Evolutionary conservation across 2,329 filamentous ascomycete genomes (phyloP).

Genomic region (Xylariaceae sp.): DNA sequence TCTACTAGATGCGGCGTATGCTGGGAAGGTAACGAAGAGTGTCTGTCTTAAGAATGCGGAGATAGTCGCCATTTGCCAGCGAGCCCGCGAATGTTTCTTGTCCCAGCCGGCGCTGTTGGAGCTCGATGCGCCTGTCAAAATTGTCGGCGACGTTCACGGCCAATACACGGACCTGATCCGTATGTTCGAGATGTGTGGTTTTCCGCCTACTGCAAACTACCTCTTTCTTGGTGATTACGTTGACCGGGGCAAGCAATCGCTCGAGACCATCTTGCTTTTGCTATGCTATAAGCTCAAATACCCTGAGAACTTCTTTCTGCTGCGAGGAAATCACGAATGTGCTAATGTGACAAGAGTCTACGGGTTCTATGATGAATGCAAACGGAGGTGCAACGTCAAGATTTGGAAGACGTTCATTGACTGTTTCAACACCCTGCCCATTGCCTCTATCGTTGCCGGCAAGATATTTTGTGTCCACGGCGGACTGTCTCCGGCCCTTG

Average conservation of each 20-base stretch:
- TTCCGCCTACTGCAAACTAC: constrained; percentile 89
- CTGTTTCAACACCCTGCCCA: constrained; percentile 93
- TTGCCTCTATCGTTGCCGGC: constrained; percentile 92
- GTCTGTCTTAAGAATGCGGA: constrained; percentile 98
- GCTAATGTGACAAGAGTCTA: constrained; percentile 95
- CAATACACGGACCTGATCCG: constrained; percentile 96
- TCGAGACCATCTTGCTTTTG: constrained; percentile 90
- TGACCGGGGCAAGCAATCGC: constrained; percentile 91
- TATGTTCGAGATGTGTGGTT: constrained; percentile 98
- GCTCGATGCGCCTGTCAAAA: constrained; percentile 92
- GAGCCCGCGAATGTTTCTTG: constrained; percentile 84
- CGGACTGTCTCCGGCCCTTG: constrained; percentile 85
- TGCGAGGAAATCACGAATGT: constrained; percentile 95
- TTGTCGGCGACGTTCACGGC: constrained; percentile 94
- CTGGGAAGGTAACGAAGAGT: constrained; percentile 95
- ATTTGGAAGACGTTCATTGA: constrained; percentile 98
- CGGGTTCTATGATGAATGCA: constrained; percentile 98
- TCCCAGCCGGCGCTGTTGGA: constrained; percentile 91
- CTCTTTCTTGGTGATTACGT: constrained; percentile 96
- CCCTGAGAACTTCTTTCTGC: constrained; percentile 94
- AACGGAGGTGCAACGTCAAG: constrained; percentile 93
- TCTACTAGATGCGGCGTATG: constrained; percentile 90
- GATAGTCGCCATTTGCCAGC: constrained; percentile 89
- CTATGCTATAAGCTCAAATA: constrained; percentile 98
- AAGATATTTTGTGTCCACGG: constrained; percentile 99